These are phyloP conservation scores for Zymoseptoria passerinii DNA, from an alignment of 2,329 filamentous ascomycete species.

Conservation along the genomic window DNA sequence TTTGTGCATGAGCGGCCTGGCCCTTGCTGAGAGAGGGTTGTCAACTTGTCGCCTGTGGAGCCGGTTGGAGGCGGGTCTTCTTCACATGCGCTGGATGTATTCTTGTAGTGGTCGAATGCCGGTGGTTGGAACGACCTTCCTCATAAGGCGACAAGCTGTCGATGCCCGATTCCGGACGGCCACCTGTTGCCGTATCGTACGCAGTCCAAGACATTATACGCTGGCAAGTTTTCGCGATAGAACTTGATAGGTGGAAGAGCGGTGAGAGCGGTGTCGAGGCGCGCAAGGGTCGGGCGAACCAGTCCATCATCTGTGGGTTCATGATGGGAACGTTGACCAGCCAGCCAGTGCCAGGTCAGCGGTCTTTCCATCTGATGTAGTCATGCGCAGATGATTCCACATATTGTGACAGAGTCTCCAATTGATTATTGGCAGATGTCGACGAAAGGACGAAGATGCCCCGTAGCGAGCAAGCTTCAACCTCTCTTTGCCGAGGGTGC, in stretches of 20 bases:
- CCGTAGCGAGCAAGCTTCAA: neutral
- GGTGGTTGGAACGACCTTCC: neutral
- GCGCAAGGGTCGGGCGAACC: neutral
- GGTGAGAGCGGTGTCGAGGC: neutral
- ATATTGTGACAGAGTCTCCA: neutral
- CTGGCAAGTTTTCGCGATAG: neutral
- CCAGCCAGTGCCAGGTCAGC: neutral
- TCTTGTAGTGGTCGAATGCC: neutral
- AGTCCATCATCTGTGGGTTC: neutral
- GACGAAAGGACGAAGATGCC: neutral
- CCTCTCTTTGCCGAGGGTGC: neutral
- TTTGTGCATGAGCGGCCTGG: conserved; percentile 4
- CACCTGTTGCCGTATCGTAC: neutral
- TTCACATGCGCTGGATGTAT: neutral
- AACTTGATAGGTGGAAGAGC: neutral
- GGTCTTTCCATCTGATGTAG: neutral
- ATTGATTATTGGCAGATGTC: neutral
- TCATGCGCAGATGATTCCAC: neutral
- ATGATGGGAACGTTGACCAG: neutral
- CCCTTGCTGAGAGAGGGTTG: neutral
- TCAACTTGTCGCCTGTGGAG: conserved; percentile 1
- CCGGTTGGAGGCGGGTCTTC: conserved; percentile 5
- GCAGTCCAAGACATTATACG: neutral
- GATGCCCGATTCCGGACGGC: neutral
- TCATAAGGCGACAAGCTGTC: neutral